phyloP scores from a whole-genome alignment of 495 filamentous ascomycete genomes.

The Melanomma pulvis-pyrius region DNA sequence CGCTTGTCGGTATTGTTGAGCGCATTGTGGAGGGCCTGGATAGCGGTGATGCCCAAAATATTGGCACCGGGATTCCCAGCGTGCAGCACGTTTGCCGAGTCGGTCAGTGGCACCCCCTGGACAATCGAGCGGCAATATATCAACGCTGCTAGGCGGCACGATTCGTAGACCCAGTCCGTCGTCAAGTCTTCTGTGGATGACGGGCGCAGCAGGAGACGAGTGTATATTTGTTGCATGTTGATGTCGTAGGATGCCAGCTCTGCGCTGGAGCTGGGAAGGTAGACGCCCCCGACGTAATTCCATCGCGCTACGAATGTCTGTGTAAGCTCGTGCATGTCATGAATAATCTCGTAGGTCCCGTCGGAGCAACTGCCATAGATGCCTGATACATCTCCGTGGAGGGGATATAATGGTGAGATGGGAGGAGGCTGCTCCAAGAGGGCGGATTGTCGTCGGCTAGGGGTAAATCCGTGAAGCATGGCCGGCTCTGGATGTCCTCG shows the following conservation, averaged over 20 bases:
- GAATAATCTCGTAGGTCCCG: constrained; percentile 24
- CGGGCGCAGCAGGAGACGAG: constrained; percentile 8
- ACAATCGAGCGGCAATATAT: constrained; percentile 37
- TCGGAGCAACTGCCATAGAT: constrained; percentile 26
- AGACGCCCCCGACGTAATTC: constrained; percentile 17
- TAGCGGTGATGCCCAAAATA: constrained; percentile 2
- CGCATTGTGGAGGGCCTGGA: constrained; percentile 28
- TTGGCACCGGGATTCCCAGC: constrained; percentile 15
- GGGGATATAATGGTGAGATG: constrained; percentile 26
- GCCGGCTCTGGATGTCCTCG: constrained; percentile 23
- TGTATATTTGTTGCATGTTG: constrained; percentile 33
- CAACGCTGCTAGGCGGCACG: constrained; percentile 29
- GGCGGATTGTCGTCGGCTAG: constrained; percentile 9
- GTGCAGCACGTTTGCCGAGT: constrained; percentile 26
- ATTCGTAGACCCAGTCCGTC: constrained; percentile 35
- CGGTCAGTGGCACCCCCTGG: constrained; percentile 28
- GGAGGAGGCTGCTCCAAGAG: constrained; percentile 1
- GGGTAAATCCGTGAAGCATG: constrained; percentile 29
- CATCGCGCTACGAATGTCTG: constrained; percentile 25
- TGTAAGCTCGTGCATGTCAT: constrained; percentile 34
- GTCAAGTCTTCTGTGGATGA: constrained; percentile 8
- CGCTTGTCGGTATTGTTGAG: constrained; percentile 27
- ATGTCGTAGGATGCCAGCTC: constrained; percentile 26
- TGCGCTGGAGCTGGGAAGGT: background rate
- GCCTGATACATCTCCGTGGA: constrained; percentile 17